Base-by-base conservation (phyloP, 2,329 filamentous ascomycete genomes). In the Penicillium sp. region DNA sequence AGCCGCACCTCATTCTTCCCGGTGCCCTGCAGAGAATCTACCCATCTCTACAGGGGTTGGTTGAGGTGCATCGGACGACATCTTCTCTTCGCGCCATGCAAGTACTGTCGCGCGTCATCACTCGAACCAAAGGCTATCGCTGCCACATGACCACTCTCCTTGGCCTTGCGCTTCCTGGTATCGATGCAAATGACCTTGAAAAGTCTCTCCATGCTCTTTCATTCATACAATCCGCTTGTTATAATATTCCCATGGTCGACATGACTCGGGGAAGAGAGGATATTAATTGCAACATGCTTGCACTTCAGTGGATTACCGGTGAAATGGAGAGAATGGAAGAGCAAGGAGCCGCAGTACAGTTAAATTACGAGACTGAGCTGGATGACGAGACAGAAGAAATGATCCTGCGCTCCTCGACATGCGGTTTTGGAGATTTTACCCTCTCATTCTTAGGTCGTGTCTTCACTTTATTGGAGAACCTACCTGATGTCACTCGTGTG, bases 11-110 rank as follows among this genome's bases (percentile, higher is more conserved):
- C 62, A 93, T 99, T 53, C 79, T 99, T 1, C 94, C 94, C 0
- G 94, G 95, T 39, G 93, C 94, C 24, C 74, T 99, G 52, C 94
- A 99, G 72, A 84, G 94, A 56, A 97, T 99, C 66, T 99, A 99
- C 67, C 94, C 94, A 10, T 95, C 93, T 61, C 85, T 99, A 72
- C 94, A 99, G 71, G 95, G 95, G 0, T 78, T 99, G 47, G 94
- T 99, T 4, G 94, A 99, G 73, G 94, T 99, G 3, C 94, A 99
- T 75, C 85, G 94, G 48, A 99, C 94, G 2, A 93, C 92, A 5
- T 96, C 94, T 0, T 96, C 93, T 53, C 81, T 99, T 53, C 88
- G 93, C 65, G 89, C 93, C 39, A 78, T 99, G 54, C 92, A 96
- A 74, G 90, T 95, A 80, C 84, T 97, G 56, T 89, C 92, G 58